phyloP scores from a whole-genome alignment of 2,329 filamentous ascomycete genomes.

The Beauveria medogensis region DNA sequence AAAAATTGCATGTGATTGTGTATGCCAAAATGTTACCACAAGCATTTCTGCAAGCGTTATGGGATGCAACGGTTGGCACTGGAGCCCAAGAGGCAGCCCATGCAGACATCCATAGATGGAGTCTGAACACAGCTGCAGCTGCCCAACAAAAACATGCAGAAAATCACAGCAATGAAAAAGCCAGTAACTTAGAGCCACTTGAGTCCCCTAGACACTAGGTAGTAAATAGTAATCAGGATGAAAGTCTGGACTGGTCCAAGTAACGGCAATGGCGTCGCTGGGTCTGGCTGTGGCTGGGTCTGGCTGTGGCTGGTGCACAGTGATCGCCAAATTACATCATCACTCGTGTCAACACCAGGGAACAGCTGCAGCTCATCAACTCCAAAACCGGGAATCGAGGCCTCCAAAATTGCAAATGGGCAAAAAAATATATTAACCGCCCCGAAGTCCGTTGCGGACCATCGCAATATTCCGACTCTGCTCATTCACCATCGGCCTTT shows the following conservation, averaged over 20 bases:
- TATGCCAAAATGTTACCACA: not conserved
- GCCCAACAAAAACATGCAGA: not conserved
- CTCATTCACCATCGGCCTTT: not conserved
- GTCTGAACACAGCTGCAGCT: not conserved
- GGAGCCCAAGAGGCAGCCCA: not conserved
- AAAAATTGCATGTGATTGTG: not conserved
- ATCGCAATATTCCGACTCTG: not conserved
- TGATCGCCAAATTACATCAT: slow-evolving; percentile 11
- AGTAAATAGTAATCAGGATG: not conserved
- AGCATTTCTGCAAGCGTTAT: not conserved
- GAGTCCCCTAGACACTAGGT: too few relatives aligned
- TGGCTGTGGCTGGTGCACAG: not conserved
- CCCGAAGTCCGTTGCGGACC: not conserved
- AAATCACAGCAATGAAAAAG: too few relatives aligned
- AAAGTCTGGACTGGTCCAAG: not conserved
- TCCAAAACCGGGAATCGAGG: slow-evolving; percentile 1
- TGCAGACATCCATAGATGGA: not conserved
- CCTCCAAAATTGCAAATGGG: not conserved
- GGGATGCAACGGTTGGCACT: not conserved
- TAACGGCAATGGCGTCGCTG: not conserved
- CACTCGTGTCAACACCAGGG: not conserved
- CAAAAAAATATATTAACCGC: not conserved
- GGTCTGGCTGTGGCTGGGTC: not conserved
- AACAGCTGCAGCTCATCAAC: not conserved
- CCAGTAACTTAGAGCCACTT: too few relatives aligned